Evolutionary conservation across 73 alveolate species (phyloP), one percentile per base, ranked within the genome.

Genomic region (Strombidium stylifer): DNA sequence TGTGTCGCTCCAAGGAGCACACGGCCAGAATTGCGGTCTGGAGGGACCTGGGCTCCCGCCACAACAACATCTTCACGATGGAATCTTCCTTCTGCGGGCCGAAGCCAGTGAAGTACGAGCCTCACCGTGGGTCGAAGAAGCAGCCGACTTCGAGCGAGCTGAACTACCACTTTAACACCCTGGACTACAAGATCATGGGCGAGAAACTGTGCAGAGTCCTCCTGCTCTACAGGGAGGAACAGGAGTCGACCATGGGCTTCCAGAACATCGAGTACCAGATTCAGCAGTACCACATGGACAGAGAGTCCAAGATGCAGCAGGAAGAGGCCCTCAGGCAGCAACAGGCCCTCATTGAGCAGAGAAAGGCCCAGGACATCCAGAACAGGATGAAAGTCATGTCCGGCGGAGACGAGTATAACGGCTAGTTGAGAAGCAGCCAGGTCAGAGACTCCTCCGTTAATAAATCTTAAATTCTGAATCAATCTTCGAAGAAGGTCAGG

Each of bases 21-120:
- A 93, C 99, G 18, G 94, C 93, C 15, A 77, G 99, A 73, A 71
- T 93, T 14, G 88, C 97, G 3, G 59, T 93, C 31, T 93, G 90
- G 87, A 90, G 89, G 76, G 96, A 84, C 48, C 70, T 91, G 12
- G 84, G 81, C 56, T 80, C 83, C 15, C 82, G 91, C n/a, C n/a
- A n/a, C n/a, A n/a, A n/a, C 25, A 93, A 82, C 70, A 89, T 86
- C 14, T 86, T 91, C 50, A 91, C 98, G 7, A 73, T 92, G 70
- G 98, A 92, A 81, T 89, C 98, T 1, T 81, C 96, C 2, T 85
- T 89, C 49, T 91, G 90, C 68, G 98, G 97, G 12, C 69, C 77
- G 8, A 59, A 46, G 6, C 44, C 50, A 32, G 42, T 32, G 4
- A 32, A 32, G 10, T 4, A 4, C 42, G 10, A 32, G 4, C 10